Percentiles rank a stretch among this genome's conserved stretches.
Evolutionary conservation across 2,329 filamentous ascomycete species (phyloP).

Genomic region (Rutstroemia sp.): DNA sequence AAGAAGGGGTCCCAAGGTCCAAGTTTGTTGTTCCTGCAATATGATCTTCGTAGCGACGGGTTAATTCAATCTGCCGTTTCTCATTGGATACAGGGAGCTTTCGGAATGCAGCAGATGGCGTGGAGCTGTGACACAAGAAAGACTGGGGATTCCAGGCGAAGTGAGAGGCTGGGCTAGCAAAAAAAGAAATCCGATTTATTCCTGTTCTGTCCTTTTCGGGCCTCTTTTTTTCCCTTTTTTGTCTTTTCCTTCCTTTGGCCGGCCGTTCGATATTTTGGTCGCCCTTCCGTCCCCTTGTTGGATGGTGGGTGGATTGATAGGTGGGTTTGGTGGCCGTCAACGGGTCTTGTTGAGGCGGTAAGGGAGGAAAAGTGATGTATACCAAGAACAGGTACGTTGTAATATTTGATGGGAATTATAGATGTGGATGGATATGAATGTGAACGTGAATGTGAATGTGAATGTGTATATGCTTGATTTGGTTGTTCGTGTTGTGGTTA

Average conservation of each 20-base stretch:
- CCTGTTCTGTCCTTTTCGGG: background rate
- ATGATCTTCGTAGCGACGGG: conserved; percentile 25
- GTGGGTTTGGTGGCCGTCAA: too few species aligned
- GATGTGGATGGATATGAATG: too few species aligned
- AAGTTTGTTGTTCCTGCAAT: conserved; percentile 26
- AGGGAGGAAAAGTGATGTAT: too few species aligned
- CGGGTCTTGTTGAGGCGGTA: too few species aligned
- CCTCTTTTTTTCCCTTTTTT: background rate
- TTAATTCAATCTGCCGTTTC: conserved; percentile 13
- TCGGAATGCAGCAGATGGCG: conserved; percentile 21
- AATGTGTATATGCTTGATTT: too few species aligned
- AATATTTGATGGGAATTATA: too few species aligned
- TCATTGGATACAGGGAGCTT: conserved; percentile 20
- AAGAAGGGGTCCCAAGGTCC: background rate
- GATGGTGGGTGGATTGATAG: too few species aligned
- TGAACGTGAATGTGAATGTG: too few species aligned
- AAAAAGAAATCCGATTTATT: background rate
- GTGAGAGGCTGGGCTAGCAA: background rate
- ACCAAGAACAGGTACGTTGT: too few species aligned
- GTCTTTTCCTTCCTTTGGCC: background rate
- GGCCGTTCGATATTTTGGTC: background rate
- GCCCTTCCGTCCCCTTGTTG: background rate
- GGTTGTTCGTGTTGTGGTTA: too few species aligned
- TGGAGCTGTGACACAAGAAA: conserved; percentile 3
- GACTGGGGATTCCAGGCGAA: conserved; percentile 3